Base-by-base conservation (phyloP, 2,329 filamentous ascomycete species). In the Incumbomyces delicatus region DNA sequence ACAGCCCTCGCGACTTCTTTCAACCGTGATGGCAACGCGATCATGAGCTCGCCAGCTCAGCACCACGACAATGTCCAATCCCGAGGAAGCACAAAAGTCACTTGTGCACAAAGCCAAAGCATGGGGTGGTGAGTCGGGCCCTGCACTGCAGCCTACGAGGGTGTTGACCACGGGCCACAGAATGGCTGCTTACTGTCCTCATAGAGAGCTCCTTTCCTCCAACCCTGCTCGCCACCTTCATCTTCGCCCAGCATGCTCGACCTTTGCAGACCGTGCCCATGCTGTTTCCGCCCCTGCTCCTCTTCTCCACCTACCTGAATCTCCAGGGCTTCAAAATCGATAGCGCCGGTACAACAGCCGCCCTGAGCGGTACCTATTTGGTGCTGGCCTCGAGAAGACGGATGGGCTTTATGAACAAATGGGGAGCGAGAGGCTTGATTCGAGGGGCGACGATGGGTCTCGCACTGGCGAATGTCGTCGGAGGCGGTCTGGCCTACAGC, bases 241-340 rank as follows among this genome's bases (percentile, higher is more conserved):
- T 84, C 54, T 75, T 79, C 34, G 78, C 80, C 10, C 78, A 83
- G 57, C 77, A 83, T 66, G 68, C 75, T 36, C 77, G 78, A n/a
- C 81, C 81, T 6, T 78, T 81, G 62, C 79, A 81, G 60, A 59
- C 70, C 6, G 67, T 85, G 0, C 81, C 81, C 3, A 80, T 85
- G 74, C 63, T 81, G 52, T 84, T 85, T 60, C 75, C 80, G 3
- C 80, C 80, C 2, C 66, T 81, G 47, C 70, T 85, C 2, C 70
- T 84, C 49, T 81, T 83, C 65, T 75, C 75, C 43, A 76, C 76
- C 48, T 85, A 84, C 58, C 66, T 83, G 37, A 84, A 83, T 59
- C 58, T 84, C 27, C 72, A 73, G 52, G 72, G 73, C 49, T 82
- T 75, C 66, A 76, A 77, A 59, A 75, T 74, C 41, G 81, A 84